Conservation (phyloP, 495 filamentous ascomycete genomes). For the Alectoria sarmentosa region DNA sequence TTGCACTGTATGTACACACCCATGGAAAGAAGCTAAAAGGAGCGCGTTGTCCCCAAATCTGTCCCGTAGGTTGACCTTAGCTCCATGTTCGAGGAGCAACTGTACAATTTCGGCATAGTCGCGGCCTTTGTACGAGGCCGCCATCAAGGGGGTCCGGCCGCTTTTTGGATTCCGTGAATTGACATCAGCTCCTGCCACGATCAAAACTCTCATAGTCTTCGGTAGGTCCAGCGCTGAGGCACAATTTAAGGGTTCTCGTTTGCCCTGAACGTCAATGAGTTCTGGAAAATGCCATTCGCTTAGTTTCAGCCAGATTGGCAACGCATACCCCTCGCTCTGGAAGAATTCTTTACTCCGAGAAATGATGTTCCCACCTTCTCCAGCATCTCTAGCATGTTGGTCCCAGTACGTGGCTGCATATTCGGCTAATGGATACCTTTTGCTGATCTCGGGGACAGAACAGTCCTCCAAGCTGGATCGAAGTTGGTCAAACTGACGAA, state of each 20-base stretch:
- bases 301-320: background rate
- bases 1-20: background rate
- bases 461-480: no score
- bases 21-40: background rate
- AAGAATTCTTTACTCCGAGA: background rate
- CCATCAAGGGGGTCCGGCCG: background rate
- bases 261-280: background rate
- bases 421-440: background rate
- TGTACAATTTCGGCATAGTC: background rate
- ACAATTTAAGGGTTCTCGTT: background rate
- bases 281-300: background rate
- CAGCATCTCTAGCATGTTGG: background rate
- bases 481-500: background rate
- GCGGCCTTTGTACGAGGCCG: background rate
- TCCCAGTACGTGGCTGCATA: background rate
- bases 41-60: background rate
- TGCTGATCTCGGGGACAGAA: background rate
- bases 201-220: background rate
- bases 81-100: background rate
- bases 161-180: background rate
- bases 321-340: no score
- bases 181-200: background rate
- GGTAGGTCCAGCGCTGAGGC: background rate
- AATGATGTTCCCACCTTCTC: background rate
- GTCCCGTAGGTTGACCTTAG: background rate